phyloP scores from a whole-genome alignment of 164 flowering plant species.

The Umbellularia californica region DNA sequence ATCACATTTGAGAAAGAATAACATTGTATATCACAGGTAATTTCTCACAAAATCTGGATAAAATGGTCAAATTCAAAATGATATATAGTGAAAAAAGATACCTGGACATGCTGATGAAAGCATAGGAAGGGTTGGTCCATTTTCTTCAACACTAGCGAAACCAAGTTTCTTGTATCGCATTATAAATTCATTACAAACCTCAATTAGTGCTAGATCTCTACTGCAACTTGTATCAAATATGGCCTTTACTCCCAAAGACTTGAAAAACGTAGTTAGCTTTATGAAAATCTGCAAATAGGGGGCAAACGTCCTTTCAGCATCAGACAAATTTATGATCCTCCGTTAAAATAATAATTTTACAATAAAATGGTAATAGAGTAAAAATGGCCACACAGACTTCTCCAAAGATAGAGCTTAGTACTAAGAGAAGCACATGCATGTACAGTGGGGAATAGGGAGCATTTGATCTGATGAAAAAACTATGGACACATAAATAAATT shows the following conservation, averaged over 20 bases:
- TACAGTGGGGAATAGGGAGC: too few relatives aligned
- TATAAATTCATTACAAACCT: constrained; percentile 85
- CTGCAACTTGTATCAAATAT: constrained; percentile 92
- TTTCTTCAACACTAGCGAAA: constrained; percentile 27
- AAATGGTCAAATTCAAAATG: neutral
- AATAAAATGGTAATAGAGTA: too few relatives aligned
- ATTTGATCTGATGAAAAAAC: too few relatives aligned
- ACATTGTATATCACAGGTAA: too few relatives aligned
- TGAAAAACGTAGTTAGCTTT: constrained; percentile 80
- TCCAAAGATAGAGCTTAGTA: too few relatives aligned
- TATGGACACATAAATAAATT: too few relatives aligned
- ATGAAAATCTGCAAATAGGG: constrained; percentile 48
- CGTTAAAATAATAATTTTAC: too few relatives aligned
- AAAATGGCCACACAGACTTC: too few relatives aligned
- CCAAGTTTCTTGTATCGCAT: constrained; percentile 49
- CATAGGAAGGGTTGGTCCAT: constrained; percentile 57
- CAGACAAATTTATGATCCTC: neutral
- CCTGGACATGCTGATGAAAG: constrained; percentile 97
- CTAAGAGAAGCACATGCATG: too few relatives aligned
- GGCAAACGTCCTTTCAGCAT: constrained; percentile 2
- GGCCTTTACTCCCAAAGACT: constrained; percentile 92
- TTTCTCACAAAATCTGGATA: neutral
- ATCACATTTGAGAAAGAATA: too few relatives aligned
- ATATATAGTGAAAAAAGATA: constrained; percentile 13
- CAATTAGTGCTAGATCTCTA: constrained; percentile 76